Evolutionary conservation across 1,284 basidiomycete genomes (phyloP), one percentile per base, ranked within the genome.

Genomic region (Cutaneotrichosporon mucoides): DNA sequence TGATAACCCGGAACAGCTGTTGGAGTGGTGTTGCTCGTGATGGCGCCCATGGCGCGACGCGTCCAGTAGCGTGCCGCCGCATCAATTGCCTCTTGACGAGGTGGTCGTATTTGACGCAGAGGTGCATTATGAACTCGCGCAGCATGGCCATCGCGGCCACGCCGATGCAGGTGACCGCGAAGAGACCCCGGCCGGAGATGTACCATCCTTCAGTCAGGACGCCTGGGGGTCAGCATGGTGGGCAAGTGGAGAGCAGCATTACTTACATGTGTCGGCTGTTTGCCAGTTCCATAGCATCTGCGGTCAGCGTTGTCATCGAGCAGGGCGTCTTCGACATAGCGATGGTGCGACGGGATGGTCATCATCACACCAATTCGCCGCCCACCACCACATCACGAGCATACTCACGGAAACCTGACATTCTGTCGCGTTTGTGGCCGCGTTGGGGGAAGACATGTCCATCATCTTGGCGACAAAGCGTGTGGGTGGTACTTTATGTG

Each of bases 261-360:
- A 24, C 24, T 24, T 24, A 24, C 68, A 72, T 4, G 68, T 49
- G 57, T 69, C 62, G 33, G 69, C 50, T 3, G 66, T 63, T 33
- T 60, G 56, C 70, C 70, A 72, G 55, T 72, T 72, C 70, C 70
- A 72, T 1, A 70, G 52, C 70, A 72, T 72, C 67, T 68, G 43
- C 5, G n/a, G n/a, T 16, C 43, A 44, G n/a, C n/a, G 43, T 24
- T 24, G 24, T 24, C 24, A 24, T 24, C 24, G 24, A 24, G 24
- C 24, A 24, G 24, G 24, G 24, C 24, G 24, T 24, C 24, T 24
- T 24, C 24, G 24, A 24, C 24, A 24, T 24, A 24, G 24, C 24
- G 24, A 24, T 24, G 24, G 24, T 24, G 24, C 24, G 24, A 24
- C 24, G 24, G 24, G 24, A 24, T 24, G 24, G 24, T 24, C 24